Conservation (phyloP, 768 basidiomycete genomes). For the Tylopilus rubrobrunneus region DNA sequence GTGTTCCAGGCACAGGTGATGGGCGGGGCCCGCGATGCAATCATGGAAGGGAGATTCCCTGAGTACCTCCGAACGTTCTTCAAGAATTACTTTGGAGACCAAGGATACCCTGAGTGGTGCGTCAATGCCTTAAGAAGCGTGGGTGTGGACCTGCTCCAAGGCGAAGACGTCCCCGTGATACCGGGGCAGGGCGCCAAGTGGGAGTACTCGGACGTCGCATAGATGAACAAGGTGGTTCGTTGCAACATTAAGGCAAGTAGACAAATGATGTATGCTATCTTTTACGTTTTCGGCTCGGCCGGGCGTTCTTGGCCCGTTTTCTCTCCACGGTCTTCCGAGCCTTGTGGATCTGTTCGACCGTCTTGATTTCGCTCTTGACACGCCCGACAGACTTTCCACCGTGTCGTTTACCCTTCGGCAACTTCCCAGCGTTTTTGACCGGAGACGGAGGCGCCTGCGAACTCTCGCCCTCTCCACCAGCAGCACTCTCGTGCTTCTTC, state of each 20-base stretch:
- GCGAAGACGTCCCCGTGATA: slow-evolving; percentile 45
- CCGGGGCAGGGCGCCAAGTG: slow-evolving; percentile 69
- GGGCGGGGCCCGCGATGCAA: slow-evolving; percentile 81
- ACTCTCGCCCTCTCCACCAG: slow-evolving; percentile 25
- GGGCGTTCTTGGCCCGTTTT: slow-evolving; percentile 76
- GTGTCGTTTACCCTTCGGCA: slow-evolving; percentile 40
- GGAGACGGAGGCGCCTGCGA: slow-evolving; percentile 15
- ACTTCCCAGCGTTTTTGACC: slow-evolving; percentile 29
- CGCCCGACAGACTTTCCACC: slow-evolving; percentile 57
- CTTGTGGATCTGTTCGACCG: slow-evolving; percentile 82
- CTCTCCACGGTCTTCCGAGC: slow-evolving; percentile 61
- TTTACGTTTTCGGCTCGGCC: slow-evolving; percentile 46
- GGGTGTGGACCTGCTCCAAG: slow-evolving; percentile 76
- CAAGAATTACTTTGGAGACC: slow-evolving; percentile 65
- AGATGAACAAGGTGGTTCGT: not conserved
- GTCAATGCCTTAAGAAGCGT: slow-evolving; percentile 80
- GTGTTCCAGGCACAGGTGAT: slow-evolving; percentile 85
- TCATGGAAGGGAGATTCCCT: slow-evolving; percentile 74
- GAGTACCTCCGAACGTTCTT: slow-evolving; percentile 76
- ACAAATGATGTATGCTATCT: slow-evolving; percentile 15
- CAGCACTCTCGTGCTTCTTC: slow-evolving; percentile 45
- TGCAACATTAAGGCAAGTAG: not conserved
- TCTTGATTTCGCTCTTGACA: slow-evolving; percentile 83
- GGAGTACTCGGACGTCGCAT: slow-evolving; percentile 61
- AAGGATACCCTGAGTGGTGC: slow-evolving; percentile 87